Evolutionary conservation across 73 alveolate species (phyloP), one percentile per base, ranked within the genome.

Genomic region (Paramecium tetraurelia): DNA sequence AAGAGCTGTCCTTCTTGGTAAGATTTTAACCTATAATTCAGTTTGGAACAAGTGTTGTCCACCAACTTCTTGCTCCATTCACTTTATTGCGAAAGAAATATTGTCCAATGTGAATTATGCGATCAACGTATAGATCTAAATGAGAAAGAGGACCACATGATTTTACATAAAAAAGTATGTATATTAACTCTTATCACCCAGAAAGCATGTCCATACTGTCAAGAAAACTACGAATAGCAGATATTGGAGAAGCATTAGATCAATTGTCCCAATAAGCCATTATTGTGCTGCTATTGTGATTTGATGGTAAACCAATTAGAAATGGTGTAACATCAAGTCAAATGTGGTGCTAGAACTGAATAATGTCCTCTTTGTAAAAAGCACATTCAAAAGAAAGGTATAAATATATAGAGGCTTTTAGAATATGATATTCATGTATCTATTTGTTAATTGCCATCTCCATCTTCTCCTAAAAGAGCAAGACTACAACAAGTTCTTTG

Each of bases 261-360:
- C 3, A 36, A 11, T 33, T 72, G 86, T 58, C 46, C 59, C 4
- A 33, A 36, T 35, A 72, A 72, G 21, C 86, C 86, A 12, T 14
- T 12, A 40, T 18, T 29, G 40, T 72, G 86, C 41, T 1, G 9
- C n/a, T 72, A 72, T 18, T 72, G 86, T 38, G 59, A 72, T 16
- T 40, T 72, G 16, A 8, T 43, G 46, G 11, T 72, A 29, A 40
- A 72, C 14, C 18, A 36, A 40, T 36, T 10, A 12, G 86, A 72
- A 10, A 14, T 72, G 86, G 36, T 38, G 6, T 22, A 33, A 21
- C 86, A 72, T 72, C 18, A 72, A 43, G 86, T 40, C 14, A 72
- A 72, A 38, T 72, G 86, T 40, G 86, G 86, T 33, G 14, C 86
- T 16, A 72, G 86, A 36, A 72, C 86, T 35, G 86, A 72, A 72